Base-by-base conservation (phyloP, 371 early-diverging fungal species). In the Mucor mucedo region DNA sequence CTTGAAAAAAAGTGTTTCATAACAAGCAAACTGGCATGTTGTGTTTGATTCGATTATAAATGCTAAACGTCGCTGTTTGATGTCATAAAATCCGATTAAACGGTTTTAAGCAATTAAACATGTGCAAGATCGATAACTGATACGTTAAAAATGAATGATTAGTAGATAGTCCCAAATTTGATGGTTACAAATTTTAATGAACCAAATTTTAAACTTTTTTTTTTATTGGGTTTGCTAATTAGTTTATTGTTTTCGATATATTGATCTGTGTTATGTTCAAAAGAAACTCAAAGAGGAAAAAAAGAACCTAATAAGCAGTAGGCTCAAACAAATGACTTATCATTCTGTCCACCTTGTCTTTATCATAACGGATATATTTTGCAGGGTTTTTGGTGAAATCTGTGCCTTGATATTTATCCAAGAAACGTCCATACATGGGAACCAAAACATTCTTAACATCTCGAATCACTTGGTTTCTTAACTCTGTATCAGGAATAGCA, bases 341-440 rank as follows among this genome's bases (percentile, higher is more conserved):
- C 74, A 85, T 82, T 30, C 70, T 77, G 40, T 88, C 89, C 16
- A 95, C 70, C 59, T 77, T 75, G 21, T 84, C 84, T 63, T 86
- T 86, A 69, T 89, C 89, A 62, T 89, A 95, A 52, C 85, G 86
- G 64, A 95, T 88, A 69, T 93, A 95, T 73, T 95, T 95, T 63
- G 87, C 84, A 11, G 85, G 84, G 60, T 89, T 92, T 73, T 93
- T 93, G 30, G 90, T 83, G 69, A 91, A 93, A 61, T 91, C 92
- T 2, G 83, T 79, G 32, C 69, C 62, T 65, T 76, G 80, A 62
- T 88, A 87, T 73, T 87, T 88, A 38, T 90, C 89, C 47, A 89
- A 64, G 68, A 93, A 94, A 16, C 88, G 80, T 47, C 83, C 82
- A 68, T 93, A 95, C 83, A 93, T 84, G 0, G 95, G 95, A 21